These are phyloP conservation scores for Cenchrus americanus DNA, from an alignment of 176 grass and related monocot species.

Conservation along the genomic window DNA sequence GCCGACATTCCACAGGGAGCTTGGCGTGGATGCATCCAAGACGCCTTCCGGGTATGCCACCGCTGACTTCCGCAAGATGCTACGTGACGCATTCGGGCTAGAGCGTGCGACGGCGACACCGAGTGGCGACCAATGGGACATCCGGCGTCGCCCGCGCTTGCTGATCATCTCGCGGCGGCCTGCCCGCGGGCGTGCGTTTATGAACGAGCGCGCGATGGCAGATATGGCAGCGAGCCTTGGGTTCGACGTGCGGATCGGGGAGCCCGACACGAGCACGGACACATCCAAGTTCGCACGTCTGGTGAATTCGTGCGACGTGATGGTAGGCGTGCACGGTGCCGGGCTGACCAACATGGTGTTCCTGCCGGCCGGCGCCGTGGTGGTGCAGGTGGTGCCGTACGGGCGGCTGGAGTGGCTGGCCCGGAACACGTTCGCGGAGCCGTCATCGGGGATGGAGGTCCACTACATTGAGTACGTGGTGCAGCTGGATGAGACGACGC, in stretches of 20 bases:
- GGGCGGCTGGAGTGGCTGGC: slow-evolving; percentile 83
- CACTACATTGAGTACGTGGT: slow-evolving; percentile 86
- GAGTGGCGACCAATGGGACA: slow-evolving; percentile 66
- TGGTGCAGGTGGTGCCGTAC: slow-evolving; percentile 91
- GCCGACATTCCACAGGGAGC: slow-evolving; percentile 66
- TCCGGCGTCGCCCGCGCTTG: slow-evolving; percentile 50
- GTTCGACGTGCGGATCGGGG: slow-evolving; percentile 72
- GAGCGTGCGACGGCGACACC: slow-evolving; percentile 58
- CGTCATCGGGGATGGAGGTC: slow-evolving; percentile 70
- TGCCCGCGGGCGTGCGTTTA: slow-evolving; percentile 51
- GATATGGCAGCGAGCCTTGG: slow-evolving; percentile 70
- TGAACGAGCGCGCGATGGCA: slow-evolving; percentile 69
- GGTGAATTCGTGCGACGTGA: slow-evolving; percentile 91
- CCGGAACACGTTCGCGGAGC: slow-evolving; percentile 75
- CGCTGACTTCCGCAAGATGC: slow-evolving; percentile 61
- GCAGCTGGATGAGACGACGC: slow-evolving; percentile 82
- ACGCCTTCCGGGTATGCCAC: slow-evolving; percentile 26
- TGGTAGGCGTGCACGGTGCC: slow-evolving; percentile 91
- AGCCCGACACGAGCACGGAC: slow-evolving; percentile 69
- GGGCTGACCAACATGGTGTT: slow-evolving; percentile 98
- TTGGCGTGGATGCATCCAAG: slow-evolving; percentile 60
- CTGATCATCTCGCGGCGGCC: slow-evolving; percentile 62
- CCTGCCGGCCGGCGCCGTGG: slow-evolving; percentile 69
- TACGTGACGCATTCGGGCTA: slow-evolving; percentile 67
- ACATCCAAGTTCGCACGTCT: slow-evolving; percentile 80